phyloP scores from a whole-genome alignment of 352 stramenopile genomes.

The Thalassiosira sp. region DNA sequence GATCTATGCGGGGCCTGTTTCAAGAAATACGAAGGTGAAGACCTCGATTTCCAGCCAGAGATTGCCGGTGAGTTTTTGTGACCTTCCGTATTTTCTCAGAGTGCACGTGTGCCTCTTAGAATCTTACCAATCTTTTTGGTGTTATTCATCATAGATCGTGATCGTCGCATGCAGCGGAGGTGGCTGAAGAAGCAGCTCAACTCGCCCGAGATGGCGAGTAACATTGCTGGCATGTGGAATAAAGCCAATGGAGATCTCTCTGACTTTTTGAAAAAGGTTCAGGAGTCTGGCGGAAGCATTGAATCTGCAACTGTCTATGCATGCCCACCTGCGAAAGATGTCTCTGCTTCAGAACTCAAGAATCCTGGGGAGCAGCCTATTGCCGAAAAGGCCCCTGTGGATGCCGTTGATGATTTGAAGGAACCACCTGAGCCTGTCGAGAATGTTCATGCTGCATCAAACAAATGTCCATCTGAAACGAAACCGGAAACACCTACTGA shows the following conservation, averaged over 20 bases:
- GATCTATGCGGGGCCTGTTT: constrained; percentile 75
- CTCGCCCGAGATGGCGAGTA: constrained; percentile 4
- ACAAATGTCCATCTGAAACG: neutral
- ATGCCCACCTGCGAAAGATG: constrained; percentile 1
- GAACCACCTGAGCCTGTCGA: neutral
- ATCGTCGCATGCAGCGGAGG: constrained; percentile 64
- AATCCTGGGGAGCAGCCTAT: neutral
- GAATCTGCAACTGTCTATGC: constrained; percentile 28
- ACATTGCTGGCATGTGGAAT: constrained; percentile 16
- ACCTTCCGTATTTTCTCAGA: neutral
- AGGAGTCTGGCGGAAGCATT: constrained; percentile 23
- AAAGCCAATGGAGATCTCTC: constrained; percentile 18
- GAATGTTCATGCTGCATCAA: neutral
- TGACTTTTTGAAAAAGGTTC: constrained; percentile 38
- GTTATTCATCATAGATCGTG: constrained; percentile 48
- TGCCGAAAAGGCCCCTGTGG: constrained; percentile 8
- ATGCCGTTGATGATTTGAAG: constrained; percentile 11
- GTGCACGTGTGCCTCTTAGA: neutral
- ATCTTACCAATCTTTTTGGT: constrained; percentile 7
- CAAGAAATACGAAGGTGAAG: constrained; percentile 71
- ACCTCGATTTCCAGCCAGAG: constrained; percentile 69
- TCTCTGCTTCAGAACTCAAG: constrained; percentile 3
- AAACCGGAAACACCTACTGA: neutral
- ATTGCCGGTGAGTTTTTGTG: constrained; percentile 55
- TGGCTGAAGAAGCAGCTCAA: constrained; percentile 56